phyloP scores from a whole-genome alignment of 352 stramenopile species.

The Globisporangium parvum region DNA sequence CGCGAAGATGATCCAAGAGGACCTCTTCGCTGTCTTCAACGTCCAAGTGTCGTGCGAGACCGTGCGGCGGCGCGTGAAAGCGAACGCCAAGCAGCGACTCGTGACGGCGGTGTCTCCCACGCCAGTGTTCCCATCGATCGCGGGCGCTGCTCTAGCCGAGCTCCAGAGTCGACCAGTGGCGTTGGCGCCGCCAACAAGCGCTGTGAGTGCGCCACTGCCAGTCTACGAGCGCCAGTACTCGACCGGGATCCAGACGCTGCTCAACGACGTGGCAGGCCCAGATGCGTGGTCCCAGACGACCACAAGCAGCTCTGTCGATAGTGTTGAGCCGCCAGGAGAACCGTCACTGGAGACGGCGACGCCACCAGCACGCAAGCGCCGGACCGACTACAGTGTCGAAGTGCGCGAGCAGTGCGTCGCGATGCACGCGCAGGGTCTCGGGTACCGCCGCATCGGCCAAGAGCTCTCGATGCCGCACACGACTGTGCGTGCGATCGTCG shows the following conservation, averaged over 20 bases:
- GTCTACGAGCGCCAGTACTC: no score
- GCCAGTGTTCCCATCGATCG: background rate
- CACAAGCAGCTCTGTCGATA: no score
- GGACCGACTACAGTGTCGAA: slow-evolving; percentile 52
- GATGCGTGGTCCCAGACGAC: no score
- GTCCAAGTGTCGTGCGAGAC: slow-evolving; percentile 60
- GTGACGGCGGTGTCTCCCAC: background rate
- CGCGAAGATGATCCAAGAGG: slow-evolving; percentile 58
- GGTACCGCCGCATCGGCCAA: slow-evolving; percentile 55
- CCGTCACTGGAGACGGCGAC: background rate
- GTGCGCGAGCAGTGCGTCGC: slow-evolving; percentile 48
- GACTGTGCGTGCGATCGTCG: slow-evolving; percentile 63
- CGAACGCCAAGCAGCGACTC: slow-evolving; percentile 38
- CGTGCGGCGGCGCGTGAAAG: slow-evolving; percentile 45
- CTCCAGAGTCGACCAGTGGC: no score
- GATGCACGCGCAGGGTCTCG: slow-evolving; percentile 42
- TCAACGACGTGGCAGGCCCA: no score
- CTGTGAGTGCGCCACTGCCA: background rate
- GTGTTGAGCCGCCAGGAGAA: no score
- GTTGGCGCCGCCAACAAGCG: background rate
- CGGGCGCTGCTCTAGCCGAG: no score
- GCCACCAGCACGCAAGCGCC: background rate
- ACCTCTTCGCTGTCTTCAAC: slow-evolving; percentile 42
- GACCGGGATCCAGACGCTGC: no score
- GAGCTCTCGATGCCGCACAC: slow-evolving; percentile 61